Base-by-base conservation (phyloP, 2,329 filamentous ascomycete genomes). In the Penicillium aurantiogriseum region DNA sequence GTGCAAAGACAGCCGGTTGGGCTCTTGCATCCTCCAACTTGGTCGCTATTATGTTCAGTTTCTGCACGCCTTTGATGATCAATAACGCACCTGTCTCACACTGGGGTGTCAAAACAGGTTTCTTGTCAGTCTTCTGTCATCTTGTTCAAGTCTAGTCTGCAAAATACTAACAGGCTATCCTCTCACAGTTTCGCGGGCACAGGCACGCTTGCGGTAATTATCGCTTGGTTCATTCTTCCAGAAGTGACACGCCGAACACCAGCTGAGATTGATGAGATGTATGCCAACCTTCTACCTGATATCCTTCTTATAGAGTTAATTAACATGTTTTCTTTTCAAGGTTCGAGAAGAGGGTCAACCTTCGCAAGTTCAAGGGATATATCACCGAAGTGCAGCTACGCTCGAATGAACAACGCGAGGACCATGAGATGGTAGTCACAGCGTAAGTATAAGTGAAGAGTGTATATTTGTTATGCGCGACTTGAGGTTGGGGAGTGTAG, bases 181-280 rank as follows among this genome's bases (percentile, higher is more conserved):
- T 71, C 70, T 51, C 1, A 31, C 25, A 74, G 76, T 39, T 78
- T 76, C 57, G 68, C 70, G 0, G 75, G 60, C 2, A 66, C 71
- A 6, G 73, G 71, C 43, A 25, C 71, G 0, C 19, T 75, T 3
- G 67, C 67, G 0, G 61, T 66, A 0, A 44, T 75, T 6, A 49
- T 80, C 4, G 76, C 77, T 0, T 85, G 75, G 70, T 74, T 79
- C 17, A 75, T 75, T 25, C 71, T 85, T 0, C 83, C 83, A 0
- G 83, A 85, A 63, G 82, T 82, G 61, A 79, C 79, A 62, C 79
- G 78, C 2, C 69, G 80, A 31, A 80, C 71, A 7, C 72, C 78
- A 1, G 75, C 70, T 38, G 80, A 83, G 61, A 80, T 84, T 59
- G 81, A 84, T 68, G 63, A 69, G 44, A 62, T 73, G 71, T 72